A percentile compares a stretch with the other conserved stretches of the same genome.
These are phyloP conservation scores for Orobanche coerulescens DNA, from an alignment of 257 asterid species.

Conservation along the genomic window DNA sequence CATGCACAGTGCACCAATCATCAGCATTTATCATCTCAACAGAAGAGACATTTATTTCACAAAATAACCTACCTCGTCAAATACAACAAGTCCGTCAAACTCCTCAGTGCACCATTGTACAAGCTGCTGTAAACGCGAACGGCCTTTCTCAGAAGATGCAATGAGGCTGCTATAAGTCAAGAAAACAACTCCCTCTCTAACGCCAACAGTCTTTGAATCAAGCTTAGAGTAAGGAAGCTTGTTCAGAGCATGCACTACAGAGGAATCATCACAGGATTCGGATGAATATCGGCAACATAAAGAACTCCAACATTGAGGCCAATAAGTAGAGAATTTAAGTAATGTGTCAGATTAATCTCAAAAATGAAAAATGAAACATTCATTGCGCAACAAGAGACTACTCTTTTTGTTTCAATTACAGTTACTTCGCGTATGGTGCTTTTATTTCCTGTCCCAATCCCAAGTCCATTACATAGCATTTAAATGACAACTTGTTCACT, in stretches of 20 bases:
- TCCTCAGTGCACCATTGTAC: constrained; percentile 93
- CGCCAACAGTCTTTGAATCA: constrained; percentile 77
- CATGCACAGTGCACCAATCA: constrained; percentile 16
- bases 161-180: constrained; percentile 95
- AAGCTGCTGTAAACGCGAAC: constrained; percentile 91
- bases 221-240: constrained; percentile 98
- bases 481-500: constrained; percentile 4
- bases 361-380: constrained; percentile 15
- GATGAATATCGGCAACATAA: constrained; percentile 21
- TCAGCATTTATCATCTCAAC: constrained; percentile 9
- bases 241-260: constrained; percentile 93
- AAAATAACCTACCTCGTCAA: constrained; percentile 72
- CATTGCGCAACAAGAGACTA: neutral
- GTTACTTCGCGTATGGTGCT: neutral
- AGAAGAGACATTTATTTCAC: constrained; percentile 10
- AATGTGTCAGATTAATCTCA: neutral
- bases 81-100: constrained; percentile 75
- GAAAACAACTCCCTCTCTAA: constrained; percentile 90
- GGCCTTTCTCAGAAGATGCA: constrained; percentile 98
- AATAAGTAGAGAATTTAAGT: neutral
- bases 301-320: constrained; percentile 11
- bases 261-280: constrained; percentile 21
- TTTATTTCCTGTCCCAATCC: neutral
- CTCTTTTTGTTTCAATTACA: neutral
- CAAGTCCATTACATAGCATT: neutral